phyloP scores from a whole-genome alignment of 768 basidiomycete genomes.

The Amanita fuliginea region DNA sequence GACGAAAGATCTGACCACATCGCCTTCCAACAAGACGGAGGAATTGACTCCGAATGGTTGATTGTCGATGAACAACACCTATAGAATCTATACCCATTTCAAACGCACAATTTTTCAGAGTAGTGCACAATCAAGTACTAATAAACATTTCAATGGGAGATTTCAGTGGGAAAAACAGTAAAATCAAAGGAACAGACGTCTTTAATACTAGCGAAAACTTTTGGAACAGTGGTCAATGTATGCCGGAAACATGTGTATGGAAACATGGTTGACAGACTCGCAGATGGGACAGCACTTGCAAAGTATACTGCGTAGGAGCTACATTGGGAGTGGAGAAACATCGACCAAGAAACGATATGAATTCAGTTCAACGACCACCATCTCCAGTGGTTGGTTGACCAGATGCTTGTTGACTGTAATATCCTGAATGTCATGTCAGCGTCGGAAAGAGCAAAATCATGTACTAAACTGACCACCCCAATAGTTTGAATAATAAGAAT shows the following conservation, averaged over 20 bases:
- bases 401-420: conserved; percentile 69
- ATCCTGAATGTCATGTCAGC: conserved; percentile 34
- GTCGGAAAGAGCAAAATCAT: conserved; percentile 9
- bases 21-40: conserved; percentile 56
- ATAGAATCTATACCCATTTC: conserved; percentile 21
- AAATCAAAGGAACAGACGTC: background rate
- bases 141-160: conserved; percentile 10
- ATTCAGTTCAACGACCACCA: conserved; percentile 34
- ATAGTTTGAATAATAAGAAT: conserved; percentile 69
- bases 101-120: background rate
- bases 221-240: background rate
- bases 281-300: background rate
- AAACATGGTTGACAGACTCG: background rate
- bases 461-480: conserved; percentile 57
- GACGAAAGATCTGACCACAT: conserved; percentile 66
- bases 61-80: conserved; percentile 35
- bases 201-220: background rate
- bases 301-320: conserved; percentile 2
- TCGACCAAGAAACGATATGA: conserved; percentile 11
- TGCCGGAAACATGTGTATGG: background rate
- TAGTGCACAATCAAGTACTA: conserved; percentile 5
- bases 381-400: conserved; percentile 51
- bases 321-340: conserved; percentile 6
- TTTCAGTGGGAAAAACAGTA: conserved; percentile 6
- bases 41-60: conserved; percentile 90